Percentiles rank a stretch among this genome's conserved stretches.
Conservation (phyloP, 2,329 filamentous ascomycete species). For the Myotisia sp. region DNA sequence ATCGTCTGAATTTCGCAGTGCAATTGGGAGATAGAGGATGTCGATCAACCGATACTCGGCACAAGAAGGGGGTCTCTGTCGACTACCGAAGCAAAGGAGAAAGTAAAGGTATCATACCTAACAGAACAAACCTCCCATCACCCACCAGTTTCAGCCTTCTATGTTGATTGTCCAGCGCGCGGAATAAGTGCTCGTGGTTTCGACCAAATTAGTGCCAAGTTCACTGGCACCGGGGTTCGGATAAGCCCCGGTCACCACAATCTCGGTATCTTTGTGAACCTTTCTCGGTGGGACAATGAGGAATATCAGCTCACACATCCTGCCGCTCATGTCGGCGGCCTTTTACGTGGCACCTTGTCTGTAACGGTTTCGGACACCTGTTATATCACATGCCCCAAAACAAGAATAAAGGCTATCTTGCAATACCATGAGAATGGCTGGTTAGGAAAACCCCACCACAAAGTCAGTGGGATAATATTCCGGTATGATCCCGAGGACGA, state of each 20-base stretch:
- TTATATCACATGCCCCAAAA: constrained; percentile 79
- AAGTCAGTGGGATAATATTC: constrained; percentile 81
- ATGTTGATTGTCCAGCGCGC: constrained; percentile 80
- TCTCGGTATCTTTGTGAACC: constrained; percentile 82
- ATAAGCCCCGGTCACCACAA: constrained; percentile 89
- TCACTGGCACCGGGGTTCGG: constrained; percentile 87
- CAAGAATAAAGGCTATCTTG: constrained; percentile 77
- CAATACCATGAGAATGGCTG: constrained; percentile 92
- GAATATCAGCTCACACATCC: constrained; percentile 93
- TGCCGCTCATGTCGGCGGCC: constrained; percentile 76
- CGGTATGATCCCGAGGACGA: constrained; percentile 80
- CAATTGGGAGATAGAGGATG: constrained; percentile 85
- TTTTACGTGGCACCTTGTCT: constrained; percentile 73
- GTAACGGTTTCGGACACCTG: constrained; percentile 83
- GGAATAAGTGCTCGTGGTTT: constrained; percentile 79
- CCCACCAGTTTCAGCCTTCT: constrained; percentile 91
- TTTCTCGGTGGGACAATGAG: constrained; percentile 68
- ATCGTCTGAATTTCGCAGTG: constrained; percentile 42
- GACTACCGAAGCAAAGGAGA: constrained; percentile 23
- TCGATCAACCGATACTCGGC: constrained; percentile 55
- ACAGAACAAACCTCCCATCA: constrained; percentile 98
- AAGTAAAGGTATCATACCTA: constrained; percentile 74
- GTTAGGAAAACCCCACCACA: constrained; percentile 82
- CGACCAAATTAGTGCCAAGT: constrained; percentile 93
- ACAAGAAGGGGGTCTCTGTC: no score